Evolutionary conservation across 495 filamentous ascomycete genomes (phyloP), one percentile per base, ranked within the genome.

Genomic region (Penicillium bialowiezense): DNA sequence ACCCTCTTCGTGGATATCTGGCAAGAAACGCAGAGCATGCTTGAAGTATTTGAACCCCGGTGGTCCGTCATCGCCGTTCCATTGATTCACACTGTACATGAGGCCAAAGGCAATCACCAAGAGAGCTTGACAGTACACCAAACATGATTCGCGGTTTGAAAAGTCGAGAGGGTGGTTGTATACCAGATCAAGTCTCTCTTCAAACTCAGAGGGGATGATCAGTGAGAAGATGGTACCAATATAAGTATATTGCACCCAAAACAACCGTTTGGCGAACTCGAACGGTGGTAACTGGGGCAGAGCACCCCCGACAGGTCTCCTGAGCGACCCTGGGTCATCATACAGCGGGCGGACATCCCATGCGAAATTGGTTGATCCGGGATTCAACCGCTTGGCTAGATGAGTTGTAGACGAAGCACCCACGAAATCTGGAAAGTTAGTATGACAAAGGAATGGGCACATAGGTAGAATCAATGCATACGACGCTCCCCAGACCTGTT

Each of bases 191-290:
- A 78, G 64, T 26, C 72, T 63, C 19, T 62, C 58, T 48, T 78
- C 72, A 34, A 76, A 76, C 40, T 67, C 52, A n/a, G 38, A 35
- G 0, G 75, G 72, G 7, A 72, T 62, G 15, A 73, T 72, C 7
- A 78, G 60, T 17, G 72, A 73, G 39, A 78, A 78, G 26, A 78
- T 78, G 23, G 75, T 76, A n/a, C 75, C 75, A 29, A 78, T 74
- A 45, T 75, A 78, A 18, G 65, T 58, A 51, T 76, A 76, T 49
- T 78, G 73, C 8, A 71, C 70, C 53, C 67, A 71, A 44, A 75
- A 78, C 1, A 75, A 59, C 3, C 71, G 63, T 41, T 72, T 74
- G 4, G 71, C 73, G 50, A 71, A 68, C 14, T 75, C 70, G 24
- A 67, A 57, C 0, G 72, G 71, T 1, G 75, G 75, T 1, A 78